Percentiles rank a stretch among this genome's conserved stretches.
These are phyloP conservation scores for Porphyrellus cyaneotinctus DNA, from an alignment of 768 basidiomycete species.

Conservation along the genomic window DNA sequence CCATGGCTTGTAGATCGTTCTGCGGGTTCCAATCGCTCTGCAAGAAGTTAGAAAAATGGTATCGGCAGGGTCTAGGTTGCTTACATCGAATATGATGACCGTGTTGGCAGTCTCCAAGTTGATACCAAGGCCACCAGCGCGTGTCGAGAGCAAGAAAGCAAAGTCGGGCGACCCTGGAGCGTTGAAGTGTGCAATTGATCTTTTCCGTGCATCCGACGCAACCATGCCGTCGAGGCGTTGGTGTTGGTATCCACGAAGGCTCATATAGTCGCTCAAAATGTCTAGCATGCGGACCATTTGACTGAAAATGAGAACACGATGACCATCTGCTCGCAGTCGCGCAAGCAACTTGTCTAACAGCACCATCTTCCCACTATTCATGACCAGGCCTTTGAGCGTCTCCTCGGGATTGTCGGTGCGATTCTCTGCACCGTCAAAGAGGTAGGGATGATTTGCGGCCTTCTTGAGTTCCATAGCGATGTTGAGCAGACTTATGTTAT, in stretches of 20 bases:
- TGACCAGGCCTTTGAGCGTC: conserved; percentile 90
- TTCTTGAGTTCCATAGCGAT: conserved; percentile 99
- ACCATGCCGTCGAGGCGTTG: conserved; percentile 97
- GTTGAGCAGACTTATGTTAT: conserved; percentile 93
- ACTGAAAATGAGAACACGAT: conserved; percentile 97
- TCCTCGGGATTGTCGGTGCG: conserved; percentile 65
- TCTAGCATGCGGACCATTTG: conserved; percentile 99
- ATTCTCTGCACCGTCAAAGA: conserved; percentile 93
- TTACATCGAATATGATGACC: conserved; percentile 96
- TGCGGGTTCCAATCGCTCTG: conserved; percentile 99
- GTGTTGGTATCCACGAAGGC: conserved; percentile 81
- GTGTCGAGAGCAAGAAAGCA: conserved; percentile 92
- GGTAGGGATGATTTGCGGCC: conserved; percentile 95
- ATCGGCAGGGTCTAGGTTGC: conserved; percentile 29
- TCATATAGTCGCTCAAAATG: conserved; percentile 97
- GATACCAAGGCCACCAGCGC: conserved; percentile 96
- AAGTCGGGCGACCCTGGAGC: conserved; percentile 91
- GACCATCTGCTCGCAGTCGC: conserved; percentile 85
- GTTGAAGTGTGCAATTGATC: conserved; percentile 97
- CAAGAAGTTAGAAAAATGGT: conserved; percentile 12
- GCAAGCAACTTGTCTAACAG: conserved; percentile 94
- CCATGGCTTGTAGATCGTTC: conserved; percentile 99
- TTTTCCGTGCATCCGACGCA: conserved; percentile 87
- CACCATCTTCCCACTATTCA: conserved; percentile 99
- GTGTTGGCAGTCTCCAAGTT: conserved; percentile 99